Evolutionary conservation across 208 protist genomes (phyloP), one percentile per base, ranked within the genome.

Genomic region (Acanthamoeba culbertsoni): DNA sequence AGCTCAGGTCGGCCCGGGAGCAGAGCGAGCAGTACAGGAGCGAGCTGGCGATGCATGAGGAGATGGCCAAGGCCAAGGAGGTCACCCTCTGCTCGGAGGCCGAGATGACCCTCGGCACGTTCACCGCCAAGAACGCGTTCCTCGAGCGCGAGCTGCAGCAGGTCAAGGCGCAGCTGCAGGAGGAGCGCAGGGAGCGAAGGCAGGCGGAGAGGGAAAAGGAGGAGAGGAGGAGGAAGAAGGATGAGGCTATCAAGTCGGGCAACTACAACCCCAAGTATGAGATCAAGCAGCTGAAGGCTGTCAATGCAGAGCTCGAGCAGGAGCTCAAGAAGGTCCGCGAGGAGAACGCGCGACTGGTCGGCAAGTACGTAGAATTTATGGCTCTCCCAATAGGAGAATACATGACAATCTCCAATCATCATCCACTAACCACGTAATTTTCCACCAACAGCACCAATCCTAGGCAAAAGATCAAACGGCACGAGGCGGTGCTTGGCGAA

Each of bases 391-490:
- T n/a, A 40, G 8, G n/a, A n/a, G 0, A n/a, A 71, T 6, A n/a
- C 42, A 6, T 71, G 33, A 43, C 42, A 51, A 23, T 79, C 40
- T n/a, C 42, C 68, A 10, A 79, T 46, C 7, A 79, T 33, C 42
- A n/a, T 79, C 42, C 12, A n/a, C 35, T 75, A 55, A 55, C 48
- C 48, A 55, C 8, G 16, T 55, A 4, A 18, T 77, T 12, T 77
- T 14, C 51, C 14, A 59, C 14, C 51, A n/a, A 23, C 53, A 89
- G 20, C 40, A 65, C 79, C 7, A 89, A 62, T 37, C 42, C 6
- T 20, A 89, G 68, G 82, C 82, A 90, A 23, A 90, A 90, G 82
- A 90, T 90, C 82, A 90, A 71, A 53, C 82, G 57, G 1, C 82
- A 90, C 53, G 82, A 62, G 40, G 45, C 35, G 26, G 82, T 90